These are phyloP conservation scores for Liquidambar formosana DNA, from an alignment of 164 flowering plant genomes.

Conservation along the genomic window DNA sequence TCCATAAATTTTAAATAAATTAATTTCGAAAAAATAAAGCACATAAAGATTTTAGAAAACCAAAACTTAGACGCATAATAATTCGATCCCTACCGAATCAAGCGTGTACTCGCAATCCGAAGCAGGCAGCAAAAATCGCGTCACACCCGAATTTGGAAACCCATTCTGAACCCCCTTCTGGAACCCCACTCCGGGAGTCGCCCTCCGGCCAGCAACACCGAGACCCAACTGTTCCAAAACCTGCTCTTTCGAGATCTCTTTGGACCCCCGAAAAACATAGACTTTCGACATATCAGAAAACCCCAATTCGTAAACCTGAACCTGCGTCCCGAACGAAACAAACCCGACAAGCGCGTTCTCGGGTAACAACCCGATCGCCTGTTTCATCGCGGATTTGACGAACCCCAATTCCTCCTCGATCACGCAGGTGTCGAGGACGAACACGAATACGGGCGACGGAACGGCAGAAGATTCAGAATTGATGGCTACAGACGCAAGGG, in stretches of 20 bases:
- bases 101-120: constrained; percentile 85
- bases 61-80: not conserved
- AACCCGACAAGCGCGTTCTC: constrained; percentile 90
- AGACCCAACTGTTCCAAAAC: constrained; percentile 90
- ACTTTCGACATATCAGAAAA: constrained; percentile 85
- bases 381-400: constrained; percentile 71
- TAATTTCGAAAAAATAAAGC: not conserved
- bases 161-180: constrained; percentile 43
- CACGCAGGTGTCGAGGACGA: constrained; percentile 82
- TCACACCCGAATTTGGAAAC: constrained; percentile 36
- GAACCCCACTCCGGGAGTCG: constrained; percentile 17
- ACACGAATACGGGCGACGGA: constrained; percentile 62
- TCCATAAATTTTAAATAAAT: not conserved
- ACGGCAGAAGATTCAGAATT: not conserved
- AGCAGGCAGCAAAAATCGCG: constrained; percentile 81
- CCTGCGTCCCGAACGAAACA: constrained; percentile 89
- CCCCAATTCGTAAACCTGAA: constrained; percentile 93
- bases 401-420: constrained; percentile 86
- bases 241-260: constrained; percentile 84
- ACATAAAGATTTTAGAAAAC: not conserved
- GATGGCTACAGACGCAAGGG: constrained; percentile 18
- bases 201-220: constrained; percentile 36
- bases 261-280: constrained; percentile 78
- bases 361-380: constrained; percentile 75
- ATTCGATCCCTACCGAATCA: constrained; percentile 47